Evolutionary conservation across 2,329 filamentous ascomycete species (phyloP), one percentile per base, ranked within the genome.

Genomic region (Colletotrichum higginsianum): DNA sequence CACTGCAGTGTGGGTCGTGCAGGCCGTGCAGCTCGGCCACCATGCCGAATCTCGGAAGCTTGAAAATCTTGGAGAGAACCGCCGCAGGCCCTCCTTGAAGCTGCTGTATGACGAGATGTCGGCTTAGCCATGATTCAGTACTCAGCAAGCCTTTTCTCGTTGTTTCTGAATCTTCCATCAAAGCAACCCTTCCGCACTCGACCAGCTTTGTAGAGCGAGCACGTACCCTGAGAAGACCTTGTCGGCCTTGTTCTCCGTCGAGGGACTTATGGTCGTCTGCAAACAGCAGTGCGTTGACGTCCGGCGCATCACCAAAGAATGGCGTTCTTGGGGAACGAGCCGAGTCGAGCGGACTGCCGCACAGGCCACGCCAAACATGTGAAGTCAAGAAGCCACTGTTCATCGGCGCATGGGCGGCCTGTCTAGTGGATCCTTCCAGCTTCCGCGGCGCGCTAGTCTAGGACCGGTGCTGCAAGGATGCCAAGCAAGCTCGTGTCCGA

Each of bases 21-120:
- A 46, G 23, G 67, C 46, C 57, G 21, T 50, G 47, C 44, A 53
- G 52, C 57, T 44, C 40, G 38, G 30, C 52, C 57, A 58, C 53
- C 58, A 69, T 60, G 64, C 68, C 49, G 68, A 64, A 71, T 61
- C 49, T 62, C 64, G 68, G 68, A 71, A 71, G 68, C 68, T 61
- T 57, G 68, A 60, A 44, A 61, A 58, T 52, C 56, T 55, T 49
- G 65, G 65, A 53, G 18, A 69, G 53, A 66, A 47, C 67, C 56
- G 35, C 40, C 62, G 18, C 50, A 12, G 40, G 40, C 47, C 68
- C 53, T 68, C 52, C 38, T 64, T 30, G 66, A 44, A 64, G 55
- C 58, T 72, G 58, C 42, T 60, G 38, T 23, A 69, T 69, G 69
- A 69, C 69, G 58, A 60, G 53, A 62, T 68, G 26, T 38, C 55